These are phyloP conservation scores for Naganishia liquefaciens DNA, from an alignment of 1,284 basidiomycete genomes.

Conservation along the genomic window DNA sequence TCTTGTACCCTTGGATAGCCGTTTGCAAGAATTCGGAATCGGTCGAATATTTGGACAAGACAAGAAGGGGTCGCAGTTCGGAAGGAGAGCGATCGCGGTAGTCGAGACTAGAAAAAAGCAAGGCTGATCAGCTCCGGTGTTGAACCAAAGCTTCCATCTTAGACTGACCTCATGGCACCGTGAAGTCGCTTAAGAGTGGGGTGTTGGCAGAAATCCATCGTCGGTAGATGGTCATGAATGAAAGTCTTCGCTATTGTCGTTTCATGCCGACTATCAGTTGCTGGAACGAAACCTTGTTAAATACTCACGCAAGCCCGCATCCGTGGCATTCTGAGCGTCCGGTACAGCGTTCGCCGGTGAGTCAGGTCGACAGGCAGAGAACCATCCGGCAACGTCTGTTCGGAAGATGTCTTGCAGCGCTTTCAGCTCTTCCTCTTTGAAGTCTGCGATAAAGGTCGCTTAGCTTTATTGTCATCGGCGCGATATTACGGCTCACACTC, in stretches of 20 bases:
- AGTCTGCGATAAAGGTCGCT: constrained; percentile 42
- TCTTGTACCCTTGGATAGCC: constrained; percentile 50
- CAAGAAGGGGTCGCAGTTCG: constrained; percentile 48
- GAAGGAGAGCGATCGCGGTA: constrained; percentile 51
- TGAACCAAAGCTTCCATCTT: neutral
- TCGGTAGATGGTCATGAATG: constrained; percentile 55
- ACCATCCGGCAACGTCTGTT: constrained; percentile 51
- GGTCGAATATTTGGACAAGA: constrained; percentile 52
- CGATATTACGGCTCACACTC: constrained; percentile 45
- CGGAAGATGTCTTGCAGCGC: constrained; percentile 50
- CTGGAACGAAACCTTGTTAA: too few relatives aligned
- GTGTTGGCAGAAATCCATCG: constrained; percentile 58
- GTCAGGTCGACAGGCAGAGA: constrained; percentile 50
- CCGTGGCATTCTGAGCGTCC: constrained; percentile 46
- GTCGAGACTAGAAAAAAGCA: constrained; percentile 40
- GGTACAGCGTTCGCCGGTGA: constrained; percentile 50
- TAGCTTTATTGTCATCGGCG: neutral
- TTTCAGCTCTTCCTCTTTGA: constrained; percentile 50
- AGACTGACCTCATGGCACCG: constrained; percentile 48
- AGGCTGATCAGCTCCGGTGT: neutral
- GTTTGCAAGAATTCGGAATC: constrained; percentile 51
- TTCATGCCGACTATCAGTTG: neutral
- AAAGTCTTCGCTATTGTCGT: constrained; percentile 42
- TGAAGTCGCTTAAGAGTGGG: constrained; percentile 54
- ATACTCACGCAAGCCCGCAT: constrained; percentile 44